Base-by-base conservation (phyloP, 768 basidiomycete genomes). In the Tulasnella sp. region DNA sequence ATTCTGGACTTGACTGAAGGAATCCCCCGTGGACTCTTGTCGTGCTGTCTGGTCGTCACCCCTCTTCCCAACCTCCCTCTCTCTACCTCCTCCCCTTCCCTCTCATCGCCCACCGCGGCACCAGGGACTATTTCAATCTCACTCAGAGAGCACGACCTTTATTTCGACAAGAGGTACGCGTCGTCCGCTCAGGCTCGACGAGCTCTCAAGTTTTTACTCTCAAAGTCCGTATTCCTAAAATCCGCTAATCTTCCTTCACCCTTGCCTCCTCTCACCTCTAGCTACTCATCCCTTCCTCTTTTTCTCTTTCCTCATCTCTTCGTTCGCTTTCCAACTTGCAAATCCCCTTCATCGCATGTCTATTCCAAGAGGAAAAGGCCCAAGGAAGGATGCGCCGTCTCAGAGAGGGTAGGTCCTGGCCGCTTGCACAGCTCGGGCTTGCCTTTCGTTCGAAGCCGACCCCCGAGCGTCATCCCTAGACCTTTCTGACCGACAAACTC, bases 341-440 rank as follows among this genome's bases (percentile, higher is more conserved):
- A n/a, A 36, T 40, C 35, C 16, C 35, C 34, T 36, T 39, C 69
- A 41, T n/a, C 40, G 42, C 22, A 70, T 70, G 69, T 70, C 69
- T 44, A 8, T 22, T 8, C 41, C 34, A 40, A 29, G 69, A 70
- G 41, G 47, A 52, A 70, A 70, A 37, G 69, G 69, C 47, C 69
- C 69, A 5, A 35, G 69, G 29, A 70, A 70, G 69, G 69, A 70
- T 44, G 69, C 42, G 5, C 47, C 69, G 7, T 35, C 69, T 70
- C 69, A 70, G 47, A 35, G 67, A 39, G 67, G 67, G 67, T 67
- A 32, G 42, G 67, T 67, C 52, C 44, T 22, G 26, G n/a, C 52
- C 5, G 22, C 19, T 59, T 59, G 52, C 52, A 59, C 52, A 59
- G 52, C 52, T 59, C 52, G 52, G n/a, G 32, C 52, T 32, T 59